phyloP scores from a whole-genome alignment of 306 rosid genomes.

The Mucuna pruriens region DNA sequence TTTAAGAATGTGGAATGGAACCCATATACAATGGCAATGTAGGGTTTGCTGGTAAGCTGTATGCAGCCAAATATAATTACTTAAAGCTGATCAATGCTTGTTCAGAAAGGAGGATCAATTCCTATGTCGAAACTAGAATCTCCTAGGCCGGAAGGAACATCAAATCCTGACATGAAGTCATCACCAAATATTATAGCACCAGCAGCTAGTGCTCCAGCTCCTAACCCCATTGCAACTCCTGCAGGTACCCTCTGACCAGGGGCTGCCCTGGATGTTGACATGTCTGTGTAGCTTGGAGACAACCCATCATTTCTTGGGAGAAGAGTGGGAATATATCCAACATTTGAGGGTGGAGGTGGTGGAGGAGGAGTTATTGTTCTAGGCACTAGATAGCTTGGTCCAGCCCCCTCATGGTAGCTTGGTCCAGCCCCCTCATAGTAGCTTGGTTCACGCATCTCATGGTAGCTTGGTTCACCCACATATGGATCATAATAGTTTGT shows the following conservation, averaged over 20 bases:
- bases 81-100: conserved; percentile 33
- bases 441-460: conserved; percentile 47
- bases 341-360: conserved; percentile 65
- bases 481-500: conserved; percentile 54
- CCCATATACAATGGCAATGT: background rate
- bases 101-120: conserved; percentile 59
- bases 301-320: conserved; percentile 51
- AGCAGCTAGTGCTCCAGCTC: conserved; percentile 84
- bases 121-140: conserved; percentile 51
- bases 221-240: conserved; percentile 64
- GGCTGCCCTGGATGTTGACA: conserved; percentile 55
- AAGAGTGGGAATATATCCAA: conserved; percentile 63
- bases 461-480: conserved; percentile 53
- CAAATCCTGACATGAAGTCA: conserved; percentile 77
- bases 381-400: conserved; percentile 56
- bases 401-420: conserved; percentile 51
- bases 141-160: conserved; percentile 51
- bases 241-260: conserved; percentile 43
- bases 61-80: conserved; percentile 16
- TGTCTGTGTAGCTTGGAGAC: conserved; percentile 49
- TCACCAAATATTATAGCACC: conserved; percentile 89
- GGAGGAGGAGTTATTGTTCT: conserved; percentile 59
- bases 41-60: background rate
- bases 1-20: conserved; percentile 11
- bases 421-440: conserved; percentile 39